Percentiles rank a stretch among this genome's conserved stretches.
Conservation (phyloP, 129 eudicot species). For the Scalesia atractyloides region DNA sequence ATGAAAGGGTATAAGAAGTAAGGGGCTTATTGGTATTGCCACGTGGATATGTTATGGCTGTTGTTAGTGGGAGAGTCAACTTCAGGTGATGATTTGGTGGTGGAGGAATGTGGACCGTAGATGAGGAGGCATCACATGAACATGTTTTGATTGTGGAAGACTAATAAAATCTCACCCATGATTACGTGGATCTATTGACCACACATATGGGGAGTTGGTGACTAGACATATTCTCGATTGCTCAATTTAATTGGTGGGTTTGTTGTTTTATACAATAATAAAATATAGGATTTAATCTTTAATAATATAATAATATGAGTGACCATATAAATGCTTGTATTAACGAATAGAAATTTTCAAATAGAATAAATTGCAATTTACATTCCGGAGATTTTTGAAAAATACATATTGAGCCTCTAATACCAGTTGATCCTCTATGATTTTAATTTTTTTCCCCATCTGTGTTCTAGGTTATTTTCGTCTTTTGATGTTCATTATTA, state of each 20-base stretch:
- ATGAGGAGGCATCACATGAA: background rate
- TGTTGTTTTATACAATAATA: too few relatives aligned
- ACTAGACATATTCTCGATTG: background rate
- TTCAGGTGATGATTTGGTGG: background rate
- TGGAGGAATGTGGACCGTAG: background rate
- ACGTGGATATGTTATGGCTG: background rate
- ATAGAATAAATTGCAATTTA: too few relatives aligned
- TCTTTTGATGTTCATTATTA: too few relatives aligned
- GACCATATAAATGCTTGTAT: too few relatives aligned
- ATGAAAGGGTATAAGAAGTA: background rate
- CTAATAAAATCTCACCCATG: background rate
- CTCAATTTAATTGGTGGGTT: background rate
- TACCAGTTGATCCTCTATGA: too few relatives aligned
- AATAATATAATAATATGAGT: too few relatives aligned
- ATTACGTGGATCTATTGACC: background rate
- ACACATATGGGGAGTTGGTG: background rate
- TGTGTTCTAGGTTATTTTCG: too few relatives aligned
- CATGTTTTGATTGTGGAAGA: background rate
- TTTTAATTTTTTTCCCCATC: too few relatives aligned
- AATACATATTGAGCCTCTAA: too few relatives aligned
- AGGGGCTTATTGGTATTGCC: background rate
- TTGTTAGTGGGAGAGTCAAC: constrained; percentile 14
- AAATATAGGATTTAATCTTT: too few relatives aligned
- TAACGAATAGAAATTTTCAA: too few relatives aligned
- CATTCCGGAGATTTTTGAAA: too few relatives aligned